These are phyloP conservation scores for Danielia oregonensis DNA, from an alignment of 805 yeast genomes.

Conservation along the genomic window DNA sequence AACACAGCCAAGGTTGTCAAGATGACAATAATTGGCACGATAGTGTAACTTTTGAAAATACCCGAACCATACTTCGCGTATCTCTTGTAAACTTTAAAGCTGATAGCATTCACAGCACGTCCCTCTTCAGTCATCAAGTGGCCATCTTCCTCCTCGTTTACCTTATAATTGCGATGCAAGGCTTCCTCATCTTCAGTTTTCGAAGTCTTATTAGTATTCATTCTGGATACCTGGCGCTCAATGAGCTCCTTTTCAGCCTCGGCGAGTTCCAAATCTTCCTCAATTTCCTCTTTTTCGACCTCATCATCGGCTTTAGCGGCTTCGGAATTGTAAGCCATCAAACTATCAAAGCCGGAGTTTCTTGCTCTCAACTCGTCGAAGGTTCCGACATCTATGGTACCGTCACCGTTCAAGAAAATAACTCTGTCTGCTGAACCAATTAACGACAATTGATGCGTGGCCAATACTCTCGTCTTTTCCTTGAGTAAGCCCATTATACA, in stretches of 20 bases:
- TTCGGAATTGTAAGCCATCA: constrained; percentile 37
- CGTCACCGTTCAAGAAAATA: constrained; percentile 64
- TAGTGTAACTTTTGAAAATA: constrained; percentile 17
- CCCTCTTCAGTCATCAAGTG: constrained; percentile 12
- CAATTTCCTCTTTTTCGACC: constrained; percentile 9
- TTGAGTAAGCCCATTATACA: constrained; percentile 61
- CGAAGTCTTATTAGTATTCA: constrained; percentile 15
- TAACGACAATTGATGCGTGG: constrained; percentile 79
- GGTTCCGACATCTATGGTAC: constrained; percentile 58
- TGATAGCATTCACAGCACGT: constrained; percentile 23
- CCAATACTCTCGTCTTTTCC: constrained; percentile 64
- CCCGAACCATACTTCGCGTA: constrained; percentile 31
- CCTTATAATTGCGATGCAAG: constrained; percentile 1
- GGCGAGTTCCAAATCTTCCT: constrained; percentile 16
- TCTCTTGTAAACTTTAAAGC: constrained; percentile 27
- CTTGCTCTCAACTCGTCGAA: constrained; percentile 46
- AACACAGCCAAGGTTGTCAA: constrained; percentile 40
- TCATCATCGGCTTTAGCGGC: constrained; percentile 19
- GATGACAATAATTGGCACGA: constrained; percentile 19
- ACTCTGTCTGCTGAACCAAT: constrained; percentile 67
- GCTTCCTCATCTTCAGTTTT: constrained; percentile 18
- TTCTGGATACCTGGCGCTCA: constrained; percentile 5
- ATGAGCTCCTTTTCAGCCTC: constrained; percentile 12
- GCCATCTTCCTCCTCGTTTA: constrained; percentile 13
- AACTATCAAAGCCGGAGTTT: constrained; percentile 32